Evolutionary conservation across 2,329 filamentous ascomycete species (phyloP), one percentile per base, ranked within the genome.

Genomic region (Alternaria alternata): DNA sequence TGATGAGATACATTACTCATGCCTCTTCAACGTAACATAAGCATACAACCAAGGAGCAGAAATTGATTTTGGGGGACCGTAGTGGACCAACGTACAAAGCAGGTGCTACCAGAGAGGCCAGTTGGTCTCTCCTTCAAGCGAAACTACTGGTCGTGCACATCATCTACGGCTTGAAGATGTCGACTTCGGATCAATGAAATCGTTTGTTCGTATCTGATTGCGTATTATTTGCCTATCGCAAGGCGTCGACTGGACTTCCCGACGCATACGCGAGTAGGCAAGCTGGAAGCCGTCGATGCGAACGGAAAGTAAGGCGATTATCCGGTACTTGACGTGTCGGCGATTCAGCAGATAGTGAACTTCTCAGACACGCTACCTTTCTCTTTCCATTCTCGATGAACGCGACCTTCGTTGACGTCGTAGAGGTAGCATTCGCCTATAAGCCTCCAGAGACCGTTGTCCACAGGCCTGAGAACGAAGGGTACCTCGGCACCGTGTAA

Each of bases 351-450:
- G 3, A 39, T 54, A 5, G 20, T 39, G 24, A 54, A 54, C 11
- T 20, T 54, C 16, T 39, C 52, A n/a, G 52, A 54, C 4, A 47
- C 42, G 7, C 39, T 44, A 7, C 52, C 52, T 39, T 22, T 54
- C 11, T 30, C 30, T 54, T 46, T 5, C 42, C 32, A 54, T 9
- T 54, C 42, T 46, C 34, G 51, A 12, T 5, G 8, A 16, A 39
- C 28, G 7, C 53, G 26, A 0, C 60, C 54, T 2, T 48, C 22
- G 51, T 55, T 49, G 7, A 56, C 38, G 3, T 48, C 57, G 18
- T 58, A 39, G 1, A 62, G 34, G n/a, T 36, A 56, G 32, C 54
- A 60, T 18, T 49, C 51, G 42, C 56, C 59, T 11, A 57, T 41
- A 2, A 64, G 22, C 26, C 28, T 54, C 55, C 51, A 60, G 7